Conservation (phyloP, 2,329 filamentous ascomycete genomes). For the Arthrobotrys pseudoclavata region DNA sequence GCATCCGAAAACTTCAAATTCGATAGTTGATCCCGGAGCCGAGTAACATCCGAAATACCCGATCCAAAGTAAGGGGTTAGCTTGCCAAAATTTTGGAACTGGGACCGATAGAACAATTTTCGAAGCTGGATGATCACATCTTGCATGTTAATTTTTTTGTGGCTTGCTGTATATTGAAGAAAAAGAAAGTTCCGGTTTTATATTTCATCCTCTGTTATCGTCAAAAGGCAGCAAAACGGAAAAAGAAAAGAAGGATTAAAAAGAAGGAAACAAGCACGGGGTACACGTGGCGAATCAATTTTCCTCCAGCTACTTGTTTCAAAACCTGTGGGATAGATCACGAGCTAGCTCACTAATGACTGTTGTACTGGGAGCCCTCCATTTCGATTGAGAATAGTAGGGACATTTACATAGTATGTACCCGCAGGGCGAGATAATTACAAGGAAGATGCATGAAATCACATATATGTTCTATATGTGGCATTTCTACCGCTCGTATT, state of each 20-base stretch:
- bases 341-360: constrained; percentile 1
- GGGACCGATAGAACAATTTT: background rate
- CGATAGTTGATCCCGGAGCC: background rate
- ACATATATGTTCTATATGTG: background rate
- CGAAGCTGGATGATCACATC: background rate
- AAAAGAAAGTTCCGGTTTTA: background rate
- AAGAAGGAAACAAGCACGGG: background rate
- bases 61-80: background rate
- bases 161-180: constrained; percentile 2
- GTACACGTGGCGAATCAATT: background rate
- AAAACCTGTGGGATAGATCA: background rate
- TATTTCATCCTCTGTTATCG: background rate
- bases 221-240: background rate
- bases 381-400: background rate
- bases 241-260: background rate
- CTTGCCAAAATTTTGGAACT: background rate
- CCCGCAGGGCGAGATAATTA: constrained; percentile 4
- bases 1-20: background rate
- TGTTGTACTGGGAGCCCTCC: background rate
- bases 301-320: background rate
- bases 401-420: background rate
- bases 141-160: background rate
- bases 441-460: constrained; percentile 1
- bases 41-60: constrained; percentile 1
- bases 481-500: constrained; percentile 2